phyloP scores from a whole-genome alignment of 106 monocot species.

The Chionographis japonica region DNA sequence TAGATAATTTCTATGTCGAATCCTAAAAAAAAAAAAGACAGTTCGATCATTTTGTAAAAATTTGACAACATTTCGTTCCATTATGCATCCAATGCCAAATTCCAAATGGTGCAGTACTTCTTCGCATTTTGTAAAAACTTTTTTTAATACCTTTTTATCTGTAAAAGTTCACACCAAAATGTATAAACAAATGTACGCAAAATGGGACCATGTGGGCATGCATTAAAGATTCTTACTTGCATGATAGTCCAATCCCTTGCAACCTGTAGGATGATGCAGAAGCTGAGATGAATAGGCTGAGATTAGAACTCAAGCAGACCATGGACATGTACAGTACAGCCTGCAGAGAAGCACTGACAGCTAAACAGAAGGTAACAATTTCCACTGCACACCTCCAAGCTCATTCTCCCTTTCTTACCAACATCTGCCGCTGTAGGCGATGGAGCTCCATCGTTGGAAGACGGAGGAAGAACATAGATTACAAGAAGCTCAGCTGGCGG shows the following conservation, averaged over 20 bases:
- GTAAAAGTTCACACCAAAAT: no score
- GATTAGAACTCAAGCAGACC: constrained; percentile 67
- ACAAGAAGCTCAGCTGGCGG: constrained; percentile 42
- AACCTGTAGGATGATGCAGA: constrained; percentile 25
- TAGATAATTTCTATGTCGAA: no score
- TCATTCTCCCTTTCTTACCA: no score
- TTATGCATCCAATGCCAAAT: no score
- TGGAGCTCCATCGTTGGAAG: constrained; percentile 64
- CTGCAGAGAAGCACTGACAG: constrained; percentile 71
- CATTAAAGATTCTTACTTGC: neutral
- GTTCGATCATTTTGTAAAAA: no score
- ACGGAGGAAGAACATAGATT: constrained; percentile 50
- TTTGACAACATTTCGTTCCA: no score
- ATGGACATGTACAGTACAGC: constrained; percentile 89
- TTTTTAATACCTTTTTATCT: no score
- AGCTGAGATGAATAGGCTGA: constrained; percentile 69
- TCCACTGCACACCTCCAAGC: no score
- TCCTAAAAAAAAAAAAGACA: no score
- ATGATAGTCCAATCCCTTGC: constrained; percentile 27
- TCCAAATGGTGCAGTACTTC: no score
- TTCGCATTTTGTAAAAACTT: no score
- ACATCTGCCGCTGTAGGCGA: constrained; percentile 26
- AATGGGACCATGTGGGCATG: neutral
- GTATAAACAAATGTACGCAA: neutral
- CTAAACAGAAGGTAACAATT: constrained; percentile 51